Percentiles rank a stretch among this genome's conserved stretches.
phyloP scores from a whole-genome alignment of 1,139 yeast species.

The Yamadazyma atlantica region DNA sequence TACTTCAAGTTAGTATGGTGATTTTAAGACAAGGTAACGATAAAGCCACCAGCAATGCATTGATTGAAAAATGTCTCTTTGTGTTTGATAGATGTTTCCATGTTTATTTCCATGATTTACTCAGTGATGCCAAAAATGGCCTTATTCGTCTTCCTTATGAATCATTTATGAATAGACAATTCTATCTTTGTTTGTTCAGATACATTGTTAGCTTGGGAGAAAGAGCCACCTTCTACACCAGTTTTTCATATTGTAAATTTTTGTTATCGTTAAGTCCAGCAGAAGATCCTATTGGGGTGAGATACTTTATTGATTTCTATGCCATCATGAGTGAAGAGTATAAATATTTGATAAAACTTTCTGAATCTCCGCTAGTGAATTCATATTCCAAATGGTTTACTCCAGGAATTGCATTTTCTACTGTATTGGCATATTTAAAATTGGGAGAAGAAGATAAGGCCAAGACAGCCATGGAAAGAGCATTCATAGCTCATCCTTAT shows the following conservation, averaged over 20 bases:
- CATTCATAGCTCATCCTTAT: slow-evolving; percentile 59
- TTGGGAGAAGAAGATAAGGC: slow-evolving; percentile 46
- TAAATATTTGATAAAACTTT: slow-evolving; percentile 57
- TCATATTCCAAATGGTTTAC: slow-evolving; percentile 68
- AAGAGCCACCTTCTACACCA: slow-evolving; percentile 75
- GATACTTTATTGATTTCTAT: slow-evolving; percentile 80
- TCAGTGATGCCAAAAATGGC: slow-evolving; percentile 56
- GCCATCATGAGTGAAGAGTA: slow-evolving; percentile 68
- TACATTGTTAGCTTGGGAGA: slow-evolving; percentile 71
- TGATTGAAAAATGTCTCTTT: slow-evolving; percentile 74
- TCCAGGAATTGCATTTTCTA: slow-evolving; percentile 70
- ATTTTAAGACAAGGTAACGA: slow-evolving; percentile 73
- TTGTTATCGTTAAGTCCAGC: slow-evolving; percentile 69
- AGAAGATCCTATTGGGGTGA: slow-evolving; percentile 82
- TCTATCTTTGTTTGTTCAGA: slow-evolving; percentile 71
- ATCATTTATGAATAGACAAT: slow-evolving; percentile 71
- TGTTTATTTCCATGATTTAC: slow-evolving; percentile 39
- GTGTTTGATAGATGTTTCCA: slow-evolving; percentile 66
- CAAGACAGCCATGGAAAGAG: slow-evolving; percentile 41
- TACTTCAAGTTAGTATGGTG: slow-evolving; percentile 78
- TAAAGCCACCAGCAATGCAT: slow-evolving; percentile 65
- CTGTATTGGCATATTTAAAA: slow-evolving; percentile 57
- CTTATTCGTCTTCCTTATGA: slow-evolving; percentile 75
- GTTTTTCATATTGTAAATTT: slow-evolving; percentile 70
- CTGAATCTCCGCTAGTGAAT: slow-evolving; percentile 53